A percentile compares a stretch with the other conserved stretches of the same genome.
These are phyloP conservation scores for Fusarium continuum DNA, from an alignment of 2,329 filamentous ascomycete species.

Conservation along the genomic window DNA sequence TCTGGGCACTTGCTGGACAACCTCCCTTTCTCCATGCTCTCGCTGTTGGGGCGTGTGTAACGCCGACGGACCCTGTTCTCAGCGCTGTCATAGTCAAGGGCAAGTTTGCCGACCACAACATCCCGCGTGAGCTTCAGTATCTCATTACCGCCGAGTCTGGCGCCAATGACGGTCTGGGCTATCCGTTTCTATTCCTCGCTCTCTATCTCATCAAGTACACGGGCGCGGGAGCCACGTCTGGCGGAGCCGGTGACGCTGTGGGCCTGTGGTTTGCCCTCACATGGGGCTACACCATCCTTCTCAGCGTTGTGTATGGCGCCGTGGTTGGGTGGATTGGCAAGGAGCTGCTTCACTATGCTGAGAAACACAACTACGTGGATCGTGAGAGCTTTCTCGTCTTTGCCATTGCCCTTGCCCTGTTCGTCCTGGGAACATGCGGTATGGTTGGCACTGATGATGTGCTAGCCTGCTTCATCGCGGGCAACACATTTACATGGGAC, in stretches of 20 bases:
- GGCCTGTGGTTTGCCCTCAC: slow-evolving; percentile 87
- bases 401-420: slow-evolving; percentile 83
- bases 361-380: slow-evolving; percentile 83
- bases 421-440: slow-evolving; percentile 86
- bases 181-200: slow-evolving; percentile 87
- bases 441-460: slow-evolving; percentile 91
- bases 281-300: slow-evolving; percentile 81
- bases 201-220: slow-evolving; percentile 83
- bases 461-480: slow-evolving; percentile 90
- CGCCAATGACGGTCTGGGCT: slow-evolving; percentile 88
- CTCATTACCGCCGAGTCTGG: slow-evolving; percentile 86
- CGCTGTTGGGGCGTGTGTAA: slow-evolving; percentile 85
- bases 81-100: slow-evolving; percentile 93
- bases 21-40: slow-evolving; percentile 81
- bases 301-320: slow-evolving; percentile 81
- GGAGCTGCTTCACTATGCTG: slow-evolving; percentile 83
- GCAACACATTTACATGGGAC: slow-evolving; percentile 91
- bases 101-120: slow-evolving; percentile 90
- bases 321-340: slow-evolving; percentile 83
- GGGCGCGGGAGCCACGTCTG: slow-evolving; percentile 60
- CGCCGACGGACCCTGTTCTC: slow-evolving; percentile 87
- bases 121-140: slow-evolving; percentile 81
- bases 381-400: slow-evolving; percentile 89
- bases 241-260: slow-evolving; percentile 73
- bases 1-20: slow-evolving; percentile 79